Evolutionary conservation across 129 eudicot genomes (phyloP), one percentile per base, ranked within the genome.

Genomic region (Tanacetum coccineum): DNA sequence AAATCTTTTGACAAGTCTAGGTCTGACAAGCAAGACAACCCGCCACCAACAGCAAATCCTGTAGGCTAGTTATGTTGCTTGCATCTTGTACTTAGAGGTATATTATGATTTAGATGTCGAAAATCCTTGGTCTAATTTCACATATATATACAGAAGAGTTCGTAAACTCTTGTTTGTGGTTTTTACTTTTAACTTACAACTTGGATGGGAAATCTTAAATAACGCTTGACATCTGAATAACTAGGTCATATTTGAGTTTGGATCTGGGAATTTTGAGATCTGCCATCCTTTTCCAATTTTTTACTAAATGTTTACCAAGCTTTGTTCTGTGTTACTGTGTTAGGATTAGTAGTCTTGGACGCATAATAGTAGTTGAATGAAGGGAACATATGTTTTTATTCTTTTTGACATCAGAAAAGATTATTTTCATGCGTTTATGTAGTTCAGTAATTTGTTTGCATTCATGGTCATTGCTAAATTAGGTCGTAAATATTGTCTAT

Each of bases 1-100:
- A 88, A 62, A 55, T 85, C 93, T 46, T 77, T 81, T 39, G 83
- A 79, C 84, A 89, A 85, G 81, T 66, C 82, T 9, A 79, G 39
- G 74, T 9, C 85, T 9, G 93, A 80, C 30, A 87, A 83, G 9
- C 76, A 70, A 51, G 73, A 71, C 58, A 77, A 71, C 55, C 62
- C 46, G 6, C 75, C 70, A 52, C 80, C 76, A 59, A 54, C 74
- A 67, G 39, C 70, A 26, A 44, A 60, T 42, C 36, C 18, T 8
- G 74, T 75, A 44, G 52, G 49, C n/a, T 75, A 75, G 60, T 67
- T 39, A 36, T 55, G 51, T 11, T 19, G 20, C 39, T 57, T 20
- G 20, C 57, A 57, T 65, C 52, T 4, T 28, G 25, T 21, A 51
- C 53, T 20, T 73, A 11, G 56, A 56, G 66, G 59, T 36, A 59